Conservation (phyloP, 2,329 filamentous ascomycete species). For the Curvularia sp. region DNA sequence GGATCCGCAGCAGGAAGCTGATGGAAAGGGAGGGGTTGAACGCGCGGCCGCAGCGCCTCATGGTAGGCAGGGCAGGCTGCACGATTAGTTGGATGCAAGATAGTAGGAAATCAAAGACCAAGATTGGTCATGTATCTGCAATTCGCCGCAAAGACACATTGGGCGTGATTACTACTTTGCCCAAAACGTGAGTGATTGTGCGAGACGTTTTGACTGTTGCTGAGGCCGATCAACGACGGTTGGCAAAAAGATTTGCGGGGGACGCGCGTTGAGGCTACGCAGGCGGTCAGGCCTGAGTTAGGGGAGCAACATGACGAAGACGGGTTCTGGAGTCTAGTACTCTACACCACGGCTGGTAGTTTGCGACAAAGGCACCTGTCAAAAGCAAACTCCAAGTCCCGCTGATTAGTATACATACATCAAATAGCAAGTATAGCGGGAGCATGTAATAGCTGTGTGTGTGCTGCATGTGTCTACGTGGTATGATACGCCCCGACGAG, state of each 20-base stretch:
- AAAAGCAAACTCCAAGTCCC: slow-evolving; percentile 6
- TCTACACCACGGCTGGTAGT: background rate
- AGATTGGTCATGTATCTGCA: slow-evolving; percentile 25
- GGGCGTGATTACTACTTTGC: slow-evolving; percentile 1
- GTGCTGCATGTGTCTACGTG: background rate
- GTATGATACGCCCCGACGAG: background rate
- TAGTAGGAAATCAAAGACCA: slow-evolving; percentile 27
- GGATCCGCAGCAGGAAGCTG: slow-evolving; percentile 21
- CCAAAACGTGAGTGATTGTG: background rate
- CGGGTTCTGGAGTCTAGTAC: background rate
- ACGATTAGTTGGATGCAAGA: slow-evolving; percentile 17
- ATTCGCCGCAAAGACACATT: slow-evolving; percentile 17
- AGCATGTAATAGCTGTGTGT: background rate
- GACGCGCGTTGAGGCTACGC: slow-evolving; percentile 21
- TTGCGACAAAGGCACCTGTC: slow-evolving; percentile 1
- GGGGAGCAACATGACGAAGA: slow-evolving; percentile 1
- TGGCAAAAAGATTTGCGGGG: slow-evolving; percentile 11
- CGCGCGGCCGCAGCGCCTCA: slow-evolving; percentile 30
- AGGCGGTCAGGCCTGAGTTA: slow-evolving; percentile 7
- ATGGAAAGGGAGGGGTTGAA: slow-evolving; percentile 27
- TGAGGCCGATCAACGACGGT: slow-evolving; percentile 4
- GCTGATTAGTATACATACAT: background rate
- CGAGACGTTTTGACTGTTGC: background rate
- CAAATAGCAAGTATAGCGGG: background rate
- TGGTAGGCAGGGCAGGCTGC: slow-evolving; percentile 11